Conservation (phyloP, 345 rosid species). For the Syzygium jambos region DNA sequence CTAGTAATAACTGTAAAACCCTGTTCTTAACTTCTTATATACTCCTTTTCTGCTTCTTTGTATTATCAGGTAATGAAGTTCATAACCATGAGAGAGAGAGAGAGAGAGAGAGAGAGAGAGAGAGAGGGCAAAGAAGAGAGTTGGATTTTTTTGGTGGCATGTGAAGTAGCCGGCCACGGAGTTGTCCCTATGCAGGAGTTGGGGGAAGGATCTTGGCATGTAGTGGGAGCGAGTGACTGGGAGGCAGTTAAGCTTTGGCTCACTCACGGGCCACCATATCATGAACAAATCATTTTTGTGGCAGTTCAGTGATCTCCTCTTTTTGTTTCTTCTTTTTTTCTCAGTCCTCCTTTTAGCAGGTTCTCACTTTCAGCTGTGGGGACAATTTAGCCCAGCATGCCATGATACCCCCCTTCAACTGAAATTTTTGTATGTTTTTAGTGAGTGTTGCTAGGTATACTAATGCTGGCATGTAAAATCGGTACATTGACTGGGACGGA, state of each 20-base stretch:
- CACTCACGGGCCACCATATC: constrained; percentile 15
- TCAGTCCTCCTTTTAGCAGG: neutral
- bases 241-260: constrained; percentile 6
- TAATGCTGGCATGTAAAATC: neutral
- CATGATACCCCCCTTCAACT: neutral
- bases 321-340: neutral
- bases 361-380: neutral
- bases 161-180: constrained; percentile 59
- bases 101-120: neutral
- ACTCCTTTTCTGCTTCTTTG: neutral
- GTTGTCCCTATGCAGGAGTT: constrained; percentile 42
- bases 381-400: neutral
- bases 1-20: neutral
- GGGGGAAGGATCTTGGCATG: constrained; percentile 1
- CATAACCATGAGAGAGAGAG: neutral
- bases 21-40: neutral
- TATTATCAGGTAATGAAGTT: neutral
- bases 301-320: neutral
- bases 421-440: neutral
- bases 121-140: neutral
- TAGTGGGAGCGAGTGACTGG: constrained; percentile 4
- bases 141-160: constrained; percentile 44
- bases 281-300: constrained; percentile 22
- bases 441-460: neutral
- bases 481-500: neutral